Percentiles rank a stretch among this genome's conserved stretches.
phyloP scores from a whole-genome alignment of 345 rosid species.

The Odontarrhena argentea region DNA sequence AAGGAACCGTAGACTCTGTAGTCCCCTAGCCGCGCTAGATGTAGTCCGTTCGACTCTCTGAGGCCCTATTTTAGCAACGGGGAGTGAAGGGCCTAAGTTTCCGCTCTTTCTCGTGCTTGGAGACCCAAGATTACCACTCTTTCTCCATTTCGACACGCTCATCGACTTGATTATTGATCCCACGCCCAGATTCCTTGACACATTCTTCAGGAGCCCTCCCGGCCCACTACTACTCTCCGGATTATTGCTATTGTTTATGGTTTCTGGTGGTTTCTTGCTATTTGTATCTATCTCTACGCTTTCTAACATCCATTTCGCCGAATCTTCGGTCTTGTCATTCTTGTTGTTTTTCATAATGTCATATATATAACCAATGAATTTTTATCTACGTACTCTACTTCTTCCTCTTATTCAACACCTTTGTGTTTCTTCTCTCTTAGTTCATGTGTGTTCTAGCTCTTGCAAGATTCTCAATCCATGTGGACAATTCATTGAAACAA shows the following conservation, averaged over 20 bases:
- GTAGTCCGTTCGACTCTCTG: conserved; percentile 51
- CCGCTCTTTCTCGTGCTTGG: conserved; percentile 32
- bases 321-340: conserved; percentile 31
- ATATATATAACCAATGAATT: not conserved
- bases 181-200: conserved; percentile 33
- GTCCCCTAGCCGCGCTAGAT: conserved; percentile 68
- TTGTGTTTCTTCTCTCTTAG: not conserved
- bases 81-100: conserved; percentile 21
- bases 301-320: conserved; percentile 56
- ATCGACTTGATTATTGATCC: conserved; percentile 43
- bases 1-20: conserved; percentile 79
- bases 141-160: conserved; percentile 48
- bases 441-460: conserved; percentile 30
- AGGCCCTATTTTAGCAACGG: conserved; percentile 17
- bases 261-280: conserved; percentile 36
- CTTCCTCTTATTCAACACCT: not conserved
- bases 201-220: conserved; percentile 33
- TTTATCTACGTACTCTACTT: not conserved
- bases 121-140: conserved; percentile 35
- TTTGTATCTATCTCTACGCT: conserved; percentile 51
- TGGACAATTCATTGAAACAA: not conserved
- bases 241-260: not conserved
- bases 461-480: not conserved
- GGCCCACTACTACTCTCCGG: conserved; percentile 19
- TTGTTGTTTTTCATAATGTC: conserved; percentile 34